Conservation (phyloP, 306 rosid genomes). For the Sesbania bispinosa region DNA sequence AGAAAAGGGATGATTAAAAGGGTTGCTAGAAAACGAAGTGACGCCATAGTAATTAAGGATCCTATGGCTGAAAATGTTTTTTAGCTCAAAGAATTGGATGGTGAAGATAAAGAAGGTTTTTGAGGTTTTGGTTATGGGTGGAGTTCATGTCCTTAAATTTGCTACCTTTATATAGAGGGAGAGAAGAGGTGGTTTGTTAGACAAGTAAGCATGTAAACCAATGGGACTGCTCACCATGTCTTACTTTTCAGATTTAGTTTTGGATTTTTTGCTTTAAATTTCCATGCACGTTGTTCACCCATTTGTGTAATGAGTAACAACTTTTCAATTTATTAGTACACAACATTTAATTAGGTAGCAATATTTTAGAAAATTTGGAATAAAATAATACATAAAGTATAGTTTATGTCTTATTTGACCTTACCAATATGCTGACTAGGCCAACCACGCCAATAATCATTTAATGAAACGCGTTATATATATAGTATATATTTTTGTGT, state of each 20-base stretch:
- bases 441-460: constrained; percentile 11
- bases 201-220: neutral
- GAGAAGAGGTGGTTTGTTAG: neutral
- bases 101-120: neutral
- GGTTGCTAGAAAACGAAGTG: neutral
- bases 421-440: constrained; percentile 10
- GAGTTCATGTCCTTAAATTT: constrained; percentile 4
- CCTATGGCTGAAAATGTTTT: neutral
- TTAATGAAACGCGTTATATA: constrained; percentile 18
- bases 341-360: neutral
- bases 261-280: constrained; percentile 14
- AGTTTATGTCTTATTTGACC: constrained; percentile 16
- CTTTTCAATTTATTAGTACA: neutral
- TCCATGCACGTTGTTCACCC: constrained; percentile 11
- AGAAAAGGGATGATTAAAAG: constrained; percentile 24
- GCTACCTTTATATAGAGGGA: constrained; percentile 28
- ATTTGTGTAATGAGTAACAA: neutral
- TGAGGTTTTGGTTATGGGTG: neutral
- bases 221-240: constrained; percentile 30
- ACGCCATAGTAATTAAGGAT: constrained; percentile 17
- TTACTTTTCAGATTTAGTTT: constrained; percentile 22
- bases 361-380: neutral
- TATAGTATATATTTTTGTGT: neutral
- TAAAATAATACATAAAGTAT: neutral
- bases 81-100: neutral